Percentiles rank a stretch among this genome's conserved stretches.
These are phyloP conservation scores for Globisporangium cederbergense DNA, from an alignment of 352 stramenopile species.

Conservation along the genomic window DNA sequence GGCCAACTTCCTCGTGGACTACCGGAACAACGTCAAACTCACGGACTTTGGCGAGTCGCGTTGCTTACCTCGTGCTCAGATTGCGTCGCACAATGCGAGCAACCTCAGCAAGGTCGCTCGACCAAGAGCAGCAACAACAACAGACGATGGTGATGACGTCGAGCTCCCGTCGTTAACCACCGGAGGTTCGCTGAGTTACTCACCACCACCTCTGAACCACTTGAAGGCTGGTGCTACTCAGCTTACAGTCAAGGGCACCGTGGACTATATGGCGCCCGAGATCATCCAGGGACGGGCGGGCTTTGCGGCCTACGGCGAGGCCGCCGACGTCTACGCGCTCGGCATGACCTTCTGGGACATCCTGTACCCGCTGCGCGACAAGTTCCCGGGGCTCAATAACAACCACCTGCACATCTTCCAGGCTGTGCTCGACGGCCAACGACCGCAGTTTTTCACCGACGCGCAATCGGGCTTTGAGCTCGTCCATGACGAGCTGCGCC, in stretches of 20 bases:
- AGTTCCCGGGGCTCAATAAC: constrained; percentile 16
- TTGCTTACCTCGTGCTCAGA: constrained; percentile 24
- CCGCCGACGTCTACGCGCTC: constrained; percentile 45
- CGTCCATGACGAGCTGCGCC: constrained; percentile 18
- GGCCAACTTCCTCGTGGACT: not conserved
- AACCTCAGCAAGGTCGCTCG: not conserved
- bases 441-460: not conserved
- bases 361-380: constrained; percentile 22
- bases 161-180: not conserved
- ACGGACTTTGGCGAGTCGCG: constrained; percentile 68
- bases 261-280: constrained; percentile 18
- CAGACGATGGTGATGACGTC: not conserved
- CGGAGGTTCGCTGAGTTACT: not conserved
- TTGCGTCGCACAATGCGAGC: not conserved
- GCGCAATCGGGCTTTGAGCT: constrained; percentile 18
- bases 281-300: constrained; percentile 34
- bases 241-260: constrained; percentile 25
- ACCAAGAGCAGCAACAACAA: not conserved
- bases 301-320: constrained; percentile 31
- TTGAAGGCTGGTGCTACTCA: not conserved
- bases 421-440: not conserved
- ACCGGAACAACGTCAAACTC: constrained; percentile 46
- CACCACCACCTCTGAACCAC: no score
- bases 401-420: constrained; percentile 16
- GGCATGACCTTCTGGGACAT: constrained; percentile 57